phyloP scores from a whole-genome alignment of 139 green algal genomes.

The Pycnococcus provasolii region DNA sequence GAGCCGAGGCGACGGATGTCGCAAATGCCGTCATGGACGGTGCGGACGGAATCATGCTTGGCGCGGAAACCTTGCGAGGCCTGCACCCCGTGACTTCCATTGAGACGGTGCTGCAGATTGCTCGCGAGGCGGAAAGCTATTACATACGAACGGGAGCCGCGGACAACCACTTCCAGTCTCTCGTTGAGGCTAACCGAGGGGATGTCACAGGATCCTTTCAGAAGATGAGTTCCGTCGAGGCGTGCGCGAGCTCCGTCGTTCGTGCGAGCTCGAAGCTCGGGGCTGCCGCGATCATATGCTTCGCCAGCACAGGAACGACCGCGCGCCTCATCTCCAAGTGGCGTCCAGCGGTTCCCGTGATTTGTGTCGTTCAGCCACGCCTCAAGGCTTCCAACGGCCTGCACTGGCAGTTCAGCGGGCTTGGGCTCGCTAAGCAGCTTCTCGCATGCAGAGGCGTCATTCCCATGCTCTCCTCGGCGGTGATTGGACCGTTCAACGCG shows the following conservation, averaged over 20 bases:
- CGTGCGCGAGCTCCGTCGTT: constrained; percentile 84
- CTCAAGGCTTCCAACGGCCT: too few relatives aligned
- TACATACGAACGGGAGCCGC: background rate
- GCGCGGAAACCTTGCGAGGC: constrained; percentile 40
- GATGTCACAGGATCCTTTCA: too few relatives aligned
- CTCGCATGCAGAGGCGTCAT: too few relatives aligned
- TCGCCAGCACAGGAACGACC: constrained; percentile 76
- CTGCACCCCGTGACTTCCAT: constrained; percentile 75
- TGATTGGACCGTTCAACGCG: too few relatives aligned
- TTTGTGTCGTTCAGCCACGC: constrained; percentile 52
- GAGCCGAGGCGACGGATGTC: constrained; percentile 87
- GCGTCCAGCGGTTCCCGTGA: constrained; percentile 69
- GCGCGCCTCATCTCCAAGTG: constrained; percentile 86
- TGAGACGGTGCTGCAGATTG: constrained; percentile 18
- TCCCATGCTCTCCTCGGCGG: too few relatives aligned
- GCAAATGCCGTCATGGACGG: constrained; percentile 93
- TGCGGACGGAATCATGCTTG: constrained; percentile 38
- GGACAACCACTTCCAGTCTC: too few relatives aligned
- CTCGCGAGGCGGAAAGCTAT: constrained; percentile 8
- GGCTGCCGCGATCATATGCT: constrained; percentile 77
- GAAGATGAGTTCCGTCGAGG: constrained; percentile 12
- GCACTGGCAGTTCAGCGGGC: too few relatives aligned
- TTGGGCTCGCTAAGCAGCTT: too few relatives aligned
- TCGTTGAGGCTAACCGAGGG: too few relatives aligned
- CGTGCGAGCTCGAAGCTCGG: constrained; percentile 84